Percentiles rank a stretch among this genome's conserved stretches.
Conservation (phyloP, 73 alveolate species). For the Symbiodinium natans region DNA sequence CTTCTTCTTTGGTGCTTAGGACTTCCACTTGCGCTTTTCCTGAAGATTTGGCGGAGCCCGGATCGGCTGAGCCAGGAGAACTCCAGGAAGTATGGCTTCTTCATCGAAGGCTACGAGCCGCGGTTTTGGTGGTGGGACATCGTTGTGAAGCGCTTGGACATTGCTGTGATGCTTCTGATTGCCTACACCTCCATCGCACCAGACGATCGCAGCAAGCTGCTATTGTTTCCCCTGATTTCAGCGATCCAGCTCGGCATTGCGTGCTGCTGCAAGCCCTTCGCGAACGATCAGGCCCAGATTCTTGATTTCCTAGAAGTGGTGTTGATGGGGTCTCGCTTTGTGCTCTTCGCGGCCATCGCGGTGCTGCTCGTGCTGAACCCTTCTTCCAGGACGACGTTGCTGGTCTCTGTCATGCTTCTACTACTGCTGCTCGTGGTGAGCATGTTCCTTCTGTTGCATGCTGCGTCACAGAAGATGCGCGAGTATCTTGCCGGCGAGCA, state of each 20-base stretch:
- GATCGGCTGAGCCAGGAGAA: constrained; percentile 34
- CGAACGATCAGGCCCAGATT: constrained; percentile 16
- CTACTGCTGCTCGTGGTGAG: too few species aligned
- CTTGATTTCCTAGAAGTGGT: constrained; percentile 12
- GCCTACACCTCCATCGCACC: constrained; percentile 33
- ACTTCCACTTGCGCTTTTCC: background rate
- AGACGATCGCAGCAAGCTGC: constrained; percentile 31
- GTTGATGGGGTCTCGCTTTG: background rate
- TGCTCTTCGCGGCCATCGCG: background rate
- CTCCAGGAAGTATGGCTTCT: constrained; percentile 21
- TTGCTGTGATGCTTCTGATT: background rate
- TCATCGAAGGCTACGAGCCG: constrained; percentile 47
- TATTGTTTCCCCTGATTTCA: constrained; percentile 16
- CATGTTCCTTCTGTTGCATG: too few species aligned
- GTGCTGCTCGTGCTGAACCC: constrained; percentile 27
- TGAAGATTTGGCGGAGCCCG: background rate
- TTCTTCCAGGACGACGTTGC: too few species aligned
- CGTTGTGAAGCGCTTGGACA: constrained; percentile 28
- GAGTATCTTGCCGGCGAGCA: too few species aligned
- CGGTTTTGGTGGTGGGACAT: constrained; percentile 62
- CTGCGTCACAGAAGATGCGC: too few species aligned
- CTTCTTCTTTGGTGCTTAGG: background rate
- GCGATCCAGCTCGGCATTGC: background rate
- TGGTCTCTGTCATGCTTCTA: too few species aligned
- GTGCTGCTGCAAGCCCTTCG: constrained; percentile 18